Percentiles rank a stretch among this genome's conserved stretches.
These are phyloP conservation scores for Phylloporus arenicola DNA, from an alignment of 768 basidiomycete genomes.

Conservation along the genomic window DNA sequence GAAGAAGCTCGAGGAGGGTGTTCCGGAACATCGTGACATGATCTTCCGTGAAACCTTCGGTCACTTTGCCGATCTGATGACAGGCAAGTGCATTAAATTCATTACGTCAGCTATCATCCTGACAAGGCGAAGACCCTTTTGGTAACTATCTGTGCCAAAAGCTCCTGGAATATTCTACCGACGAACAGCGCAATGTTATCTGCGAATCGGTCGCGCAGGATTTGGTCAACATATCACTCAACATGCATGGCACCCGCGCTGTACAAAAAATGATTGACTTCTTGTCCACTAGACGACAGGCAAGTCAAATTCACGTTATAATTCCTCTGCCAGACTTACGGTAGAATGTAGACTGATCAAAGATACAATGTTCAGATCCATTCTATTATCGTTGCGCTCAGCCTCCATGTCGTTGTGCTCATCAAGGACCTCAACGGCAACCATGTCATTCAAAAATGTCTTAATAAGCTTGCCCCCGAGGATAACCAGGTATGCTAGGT, in stretches of 20 bases:
- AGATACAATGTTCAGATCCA: constrained; percentile 89
- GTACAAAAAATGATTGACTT: constrained; percentile 99
- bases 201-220: constrained; percentile 98
- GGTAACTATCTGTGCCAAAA: constrained; percentile 99
- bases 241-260: constrained; percentile 99
- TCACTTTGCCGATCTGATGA: constrained; percentile 98
- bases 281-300: constrained; percentile 90
- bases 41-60: constrained; percentile 98
- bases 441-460: constrained; percentile 98
- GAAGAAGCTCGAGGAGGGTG: constrained; percentile 97
- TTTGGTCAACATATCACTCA: constrained; percentile 94
- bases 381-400: constrained; percentile 93
- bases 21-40: constrained; percentile 96
- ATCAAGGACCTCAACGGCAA: constrained; percentile 99
- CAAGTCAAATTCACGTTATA: constrained; percentile 39
- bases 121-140: constrained; percentile 58
- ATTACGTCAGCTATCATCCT: background rate
- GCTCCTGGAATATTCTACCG: constrained; percentile 91
- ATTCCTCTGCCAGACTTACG: constrained; percentile 50
- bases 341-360: constrained; percentile 63
- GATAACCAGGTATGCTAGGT: constrained; percentile 78
- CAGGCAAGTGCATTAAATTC: constrained; percentile 45
- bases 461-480: constrained; percentile 96
- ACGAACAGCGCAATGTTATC: constrained; percentile 94
- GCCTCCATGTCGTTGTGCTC: constrained; percentile 94